Conservation (phyloP, 495 filamentous ascomycete species). For the Pseudevernia furfuracea region DNA sequence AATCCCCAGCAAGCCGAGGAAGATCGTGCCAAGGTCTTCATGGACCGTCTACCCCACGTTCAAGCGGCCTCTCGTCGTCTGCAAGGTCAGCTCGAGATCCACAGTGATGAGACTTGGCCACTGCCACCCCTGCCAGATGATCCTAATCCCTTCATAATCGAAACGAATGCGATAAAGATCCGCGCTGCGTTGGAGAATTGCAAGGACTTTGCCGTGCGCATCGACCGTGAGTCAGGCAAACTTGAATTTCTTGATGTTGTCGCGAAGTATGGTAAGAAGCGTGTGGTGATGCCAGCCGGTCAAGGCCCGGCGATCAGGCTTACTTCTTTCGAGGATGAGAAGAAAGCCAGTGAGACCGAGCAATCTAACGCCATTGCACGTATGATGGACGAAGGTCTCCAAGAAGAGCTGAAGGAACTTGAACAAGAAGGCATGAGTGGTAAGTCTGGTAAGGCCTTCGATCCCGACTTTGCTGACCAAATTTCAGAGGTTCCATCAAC, state of each 20-base stretch:
- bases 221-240: not conserved
- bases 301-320: not conserved
- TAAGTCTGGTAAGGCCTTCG: not conserved
- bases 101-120: constrained; percentile 5
- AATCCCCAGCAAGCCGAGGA: constrained; percentile 8
- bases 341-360: not conserved
- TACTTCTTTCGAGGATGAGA: not conserved
- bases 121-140: not conserved
- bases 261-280: not conserved
- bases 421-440: not conserved
- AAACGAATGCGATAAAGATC: not conserved
- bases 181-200: constrained; percentile 7
- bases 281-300: not conserved
- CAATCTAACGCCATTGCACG: not conserved
- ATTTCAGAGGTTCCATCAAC: not conserved
- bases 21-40: constrained; percentile 9
- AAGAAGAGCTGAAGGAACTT: not conserved
- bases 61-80: constrained; percentile 13
- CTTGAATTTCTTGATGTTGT: constrained; percentile 3
- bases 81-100: constrained; percentile 11
- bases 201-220: constrained; percentile 7
- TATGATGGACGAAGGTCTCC: not conserved
- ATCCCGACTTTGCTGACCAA: not conserved
- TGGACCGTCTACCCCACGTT: constrained; percentile 9
- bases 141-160: not conserved